Evolutionary conservation across 2,329 filamentous ascomycete species (phyloP), one percentile per base, ranked within the genome.

Genomic region (Aureobasidium pullulans): DNA sequence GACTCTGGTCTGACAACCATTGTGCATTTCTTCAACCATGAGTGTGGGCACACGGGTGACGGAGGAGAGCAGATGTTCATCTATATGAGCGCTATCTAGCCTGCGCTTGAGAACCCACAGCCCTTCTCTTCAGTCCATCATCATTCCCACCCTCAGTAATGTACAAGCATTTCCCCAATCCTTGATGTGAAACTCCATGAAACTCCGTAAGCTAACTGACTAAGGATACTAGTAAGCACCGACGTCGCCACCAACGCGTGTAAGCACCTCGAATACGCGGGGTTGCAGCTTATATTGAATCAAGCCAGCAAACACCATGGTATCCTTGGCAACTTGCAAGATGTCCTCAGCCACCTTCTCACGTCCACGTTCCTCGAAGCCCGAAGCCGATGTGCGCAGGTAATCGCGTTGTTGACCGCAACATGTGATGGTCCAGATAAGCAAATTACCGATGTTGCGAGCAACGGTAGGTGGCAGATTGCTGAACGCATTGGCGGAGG

Each of bases 221-320:
- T 42, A 34, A 19, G 10, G 10, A 9, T 8, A 29, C 32, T 54
- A 71, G 62, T 69, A 74, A 31, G 65, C 70, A 13, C 73, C 74
- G 60, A 74, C 61, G 52, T 61, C 62, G n/a, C 37, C 62, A 63
- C 61, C 63, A 19, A 47, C 90, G 69, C 87, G 84, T 50, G 91
- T 92, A 69, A 97, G 77, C 63, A 88, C 89, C 78, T 96, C 93
- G 75, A 95, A 93, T 59, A 97, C 81, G 68, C 89, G 83, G 39
- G 89, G 88, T 53, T 90, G 90, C 76, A 97, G 82, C 69, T 94
- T 86, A 75, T 96, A 97, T 69, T 89, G 86, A 70, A 97, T 84
- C 80, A 96, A 85, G 60, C 91, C 93, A 15, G 91, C 93, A 77
- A 96, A 97, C 13, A 94, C 88, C 78, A 94, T 96, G 67, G 96